These are phyloP conservation scores for Crithidia acanthocephali DNA, from an alignment of 208 protist species.

Conservation along the genomic window DNA sequence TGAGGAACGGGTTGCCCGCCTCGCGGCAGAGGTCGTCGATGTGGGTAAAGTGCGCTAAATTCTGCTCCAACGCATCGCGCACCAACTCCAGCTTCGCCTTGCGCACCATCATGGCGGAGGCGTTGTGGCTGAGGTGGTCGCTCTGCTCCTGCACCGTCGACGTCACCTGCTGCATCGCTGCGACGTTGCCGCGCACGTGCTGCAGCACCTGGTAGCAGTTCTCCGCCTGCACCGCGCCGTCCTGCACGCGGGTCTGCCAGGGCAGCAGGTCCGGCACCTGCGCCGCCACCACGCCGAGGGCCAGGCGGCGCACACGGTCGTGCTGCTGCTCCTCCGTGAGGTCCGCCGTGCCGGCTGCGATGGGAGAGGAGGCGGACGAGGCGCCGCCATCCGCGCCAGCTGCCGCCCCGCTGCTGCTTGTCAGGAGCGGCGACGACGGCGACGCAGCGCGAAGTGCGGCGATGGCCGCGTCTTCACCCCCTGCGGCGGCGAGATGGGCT, in stretches of 20 bases:
- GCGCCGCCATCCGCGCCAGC: not conserved
- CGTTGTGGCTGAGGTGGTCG: conserved; percentile 72
- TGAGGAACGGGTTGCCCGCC: conserved; percentile 62
- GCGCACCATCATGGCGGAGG: conserved; percentile 74
- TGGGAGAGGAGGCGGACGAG: not conserved
- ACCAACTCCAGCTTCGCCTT: conserved; percentile 81
- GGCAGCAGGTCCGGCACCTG: conserved; percentile 48
- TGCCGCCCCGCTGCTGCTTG: not conserved
- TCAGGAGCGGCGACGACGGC: not conserved
- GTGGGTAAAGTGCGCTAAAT: conserved; percentile 77
- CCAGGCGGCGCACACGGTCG: conserved; percentile 22
- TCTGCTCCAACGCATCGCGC: conserved; percentile 69
- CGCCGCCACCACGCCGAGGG: conserved; percentile 41
- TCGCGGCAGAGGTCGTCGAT: conserved; percentile 79
- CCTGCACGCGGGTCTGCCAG: conserved; percentile 51
- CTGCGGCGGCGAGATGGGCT: conserved; percentile 9
- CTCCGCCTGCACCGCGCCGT: conserved; percentile 46
- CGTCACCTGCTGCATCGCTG: conserved; percentile 73
- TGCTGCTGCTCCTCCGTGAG: conserved; percentile 15
- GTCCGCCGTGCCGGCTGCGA: not conserved
- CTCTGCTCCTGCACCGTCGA: conserved; percentile 77
- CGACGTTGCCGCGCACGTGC: conserved; percentile 46
- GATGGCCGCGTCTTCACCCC: not conserved
- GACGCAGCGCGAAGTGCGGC: not conserved
- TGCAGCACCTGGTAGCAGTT: conserved; percentile 55